phyloP scores from a whole-genome alignment of 305 asterid genomes.

The Fraxinus dipetala region DNA sequence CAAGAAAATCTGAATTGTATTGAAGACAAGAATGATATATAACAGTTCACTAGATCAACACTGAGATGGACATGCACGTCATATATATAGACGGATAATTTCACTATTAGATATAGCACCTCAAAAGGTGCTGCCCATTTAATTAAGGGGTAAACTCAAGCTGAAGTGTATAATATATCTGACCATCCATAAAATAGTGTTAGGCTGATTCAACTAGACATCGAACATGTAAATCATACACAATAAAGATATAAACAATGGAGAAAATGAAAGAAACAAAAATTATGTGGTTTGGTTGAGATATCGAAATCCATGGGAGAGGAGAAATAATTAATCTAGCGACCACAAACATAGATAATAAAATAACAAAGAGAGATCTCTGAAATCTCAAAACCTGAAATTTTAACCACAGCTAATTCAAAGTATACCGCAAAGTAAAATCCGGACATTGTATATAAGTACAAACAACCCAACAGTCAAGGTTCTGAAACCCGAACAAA shows the following conservation, averaged over 20 bases:
- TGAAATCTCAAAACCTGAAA: not conserved
- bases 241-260: not conserved
- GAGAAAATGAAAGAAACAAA: not conserved
- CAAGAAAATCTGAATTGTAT: not conserved
- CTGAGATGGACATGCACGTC: slow-evolving; percentile 5
- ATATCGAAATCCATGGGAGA: not conserved
- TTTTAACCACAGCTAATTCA: not conserved
- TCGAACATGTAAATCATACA: not conserved
- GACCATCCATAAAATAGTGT: not conserved
- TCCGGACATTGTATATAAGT: not conserved
- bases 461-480: not conserved
- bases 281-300: not conserved
- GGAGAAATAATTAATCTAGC: not conserved
- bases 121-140: not conserved
- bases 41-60: slow-evolving; percentile 2
- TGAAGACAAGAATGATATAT: not conserved
- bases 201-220: not conserved
- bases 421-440: not conserved
- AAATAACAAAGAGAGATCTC: not conserved
- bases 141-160: not conserved
- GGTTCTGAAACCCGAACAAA: not conserved
- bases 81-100: not conserved
- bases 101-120: not conserved
- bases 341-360: not conserved
- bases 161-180: not conserved